Conservation (phyloP, 2,329 filamentous ascomycete species). For the Claviceps cyperi region DNA sequence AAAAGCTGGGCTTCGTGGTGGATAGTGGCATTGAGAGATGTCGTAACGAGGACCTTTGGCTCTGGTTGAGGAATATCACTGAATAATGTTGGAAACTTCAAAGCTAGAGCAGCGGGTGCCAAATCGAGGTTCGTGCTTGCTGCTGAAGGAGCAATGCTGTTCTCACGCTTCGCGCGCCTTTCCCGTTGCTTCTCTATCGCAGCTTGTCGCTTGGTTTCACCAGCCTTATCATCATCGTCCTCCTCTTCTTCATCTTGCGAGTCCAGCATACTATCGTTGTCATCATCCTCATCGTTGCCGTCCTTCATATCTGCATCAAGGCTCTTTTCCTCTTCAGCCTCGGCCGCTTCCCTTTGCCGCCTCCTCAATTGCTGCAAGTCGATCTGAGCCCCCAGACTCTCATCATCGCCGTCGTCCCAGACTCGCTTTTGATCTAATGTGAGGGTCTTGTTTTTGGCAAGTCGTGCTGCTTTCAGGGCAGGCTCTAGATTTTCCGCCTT, state of each 20-base stretch:
- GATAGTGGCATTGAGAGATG: constrained; percentile 73
- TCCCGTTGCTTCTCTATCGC: constrained; percentile 28
- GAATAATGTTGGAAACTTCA: constrained; percentile 50
- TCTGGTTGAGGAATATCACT: constrained; percentile 40
- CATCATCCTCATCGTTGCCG: constrained; percentile 38
- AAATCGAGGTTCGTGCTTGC: constrained; percentile 50
- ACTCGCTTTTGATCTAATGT: constrained; percentile 80
- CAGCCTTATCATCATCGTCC: constrained; percentile 29
- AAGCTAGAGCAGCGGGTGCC: constrained; percentile 42
- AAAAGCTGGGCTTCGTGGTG: constrained; percentile 71
- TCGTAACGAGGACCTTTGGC: constrained; percentile 87
- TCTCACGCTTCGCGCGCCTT: constrained; percentile 30
- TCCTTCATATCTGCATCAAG: constrained; percentile 27
- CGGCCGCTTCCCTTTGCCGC: constrained; percentile 37
- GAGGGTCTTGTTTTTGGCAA: constrained; percentile 62
- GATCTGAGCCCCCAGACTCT: constrained; percentile 39
- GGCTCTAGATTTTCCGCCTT: constrained; percentile 80
- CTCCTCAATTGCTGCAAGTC: constrained; percentile 46
- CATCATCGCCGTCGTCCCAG: constrained; percentile 66
- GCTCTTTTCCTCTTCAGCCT: constrained; percentile 32
- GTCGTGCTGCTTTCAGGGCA: constrained; percentile 53
- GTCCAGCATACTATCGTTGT: constrained; percentile 70
- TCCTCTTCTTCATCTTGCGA: constrained; percentile 42
- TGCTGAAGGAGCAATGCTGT: constrained; percentile 42
- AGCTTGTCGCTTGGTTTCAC: constrained; percentile 30